A percentile compares a stretch with the other conserved stretches of the same genome.
These are phyloP conservation scores for Candida michaelii DNA, from an alignment of 805 yeast species.

Conservation along the genomic window DNA sequence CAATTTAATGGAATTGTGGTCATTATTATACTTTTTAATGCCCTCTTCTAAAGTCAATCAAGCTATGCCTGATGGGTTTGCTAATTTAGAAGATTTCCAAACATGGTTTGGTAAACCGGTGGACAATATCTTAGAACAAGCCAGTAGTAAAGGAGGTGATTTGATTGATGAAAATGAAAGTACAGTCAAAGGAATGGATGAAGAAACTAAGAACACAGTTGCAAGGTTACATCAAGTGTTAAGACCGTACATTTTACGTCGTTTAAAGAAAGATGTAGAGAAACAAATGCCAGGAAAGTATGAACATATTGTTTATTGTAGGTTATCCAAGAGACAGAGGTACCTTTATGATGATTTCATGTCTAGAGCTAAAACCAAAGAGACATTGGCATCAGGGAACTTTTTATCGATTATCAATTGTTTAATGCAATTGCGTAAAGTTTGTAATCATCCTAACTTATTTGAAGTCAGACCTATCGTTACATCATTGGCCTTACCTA, in stretches of 20 bases:
- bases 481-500: conserved; percentile 79
- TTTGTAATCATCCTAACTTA: conserved; percentile 93
- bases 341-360: conserved; percentile 92
- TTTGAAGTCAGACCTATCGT: conserved; percentile 94
- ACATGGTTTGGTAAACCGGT: conserved; percentile 99
- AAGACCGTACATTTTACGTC: conserved; percentile 86
- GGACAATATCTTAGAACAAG: conserved; percentile 81
- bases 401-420: conserved; percentile 94
- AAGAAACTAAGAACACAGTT: conserved; percentile 82
- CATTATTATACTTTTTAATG: conserved; percentile 90
- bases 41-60: conserved; percentile 75
- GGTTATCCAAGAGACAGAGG: conserved; percentile 89
- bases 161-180: conserved; percentile 39
- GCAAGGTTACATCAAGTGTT: conserved; percentile 87
- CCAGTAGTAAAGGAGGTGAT: conserved; percentile 50
- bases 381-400: conserved; percentile 91
- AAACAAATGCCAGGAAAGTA: conserved; percentile 98
- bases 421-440: conserved; percentile 95
- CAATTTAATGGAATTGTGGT: conserved; percentile 94
- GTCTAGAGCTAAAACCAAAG: conserved; percentile 94
- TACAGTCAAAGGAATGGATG: conserved; percentile 48
- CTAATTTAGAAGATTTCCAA: conserved; percentile 92
- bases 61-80: conserved; percentile 92
- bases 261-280: conserved; percentile 94
- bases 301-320: conserved; percentile 91